Evolutionary conservation across 106 monocot genomes (phyloP), one percentile per base, ranked within the genome.

Genomic region (Allium sativum): DNA sequence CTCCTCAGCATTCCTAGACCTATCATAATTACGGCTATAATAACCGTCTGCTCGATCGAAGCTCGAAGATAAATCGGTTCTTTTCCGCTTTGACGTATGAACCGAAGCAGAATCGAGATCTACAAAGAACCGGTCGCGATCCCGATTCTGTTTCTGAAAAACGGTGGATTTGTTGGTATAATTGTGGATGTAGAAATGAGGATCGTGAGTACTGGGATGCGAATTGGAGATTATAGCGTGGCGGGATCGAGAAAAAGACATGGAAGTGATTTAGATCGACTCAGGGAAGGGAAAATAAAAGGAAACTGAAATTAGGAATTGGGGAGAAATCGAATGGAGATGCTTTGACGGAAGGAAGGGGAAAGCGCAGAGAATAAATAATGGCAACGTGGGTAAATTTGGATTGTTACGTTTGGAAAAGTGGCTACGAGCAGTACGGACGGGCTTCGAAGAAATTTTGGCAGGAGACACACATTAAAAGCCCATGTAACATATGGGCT

Each of bases 31-130:
- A 50, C 12, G 40, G 22, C 20, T 20, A 31, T 14, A 12, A 6
- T 16, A 12, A 2, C 60, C 16, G 0, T 60, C 60, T 44, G 16
- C 58, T 42, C 42, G 41, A 3, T 58, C 58, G 12, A 41, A 21
- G 45, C 62, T 48, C 21, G 45, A 46, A 9, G 13, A 9, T 3
- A 4, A 10, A 19, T 52, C 64, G 15, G 51, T 15, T 40, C 64
- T 9, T 18, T 52, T 40, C 40, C 77, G 68, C 73, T 77, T 76
- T 56, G 61, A 18, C 21, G 76, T 63, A 7, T 73, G 81, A 15
- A 56, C 47, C 59, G 48, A 12, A 8, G 16, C 13, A 9, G 46
- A 12, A 21, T 19, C 45, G 44, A 44, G 17, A 41, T 58, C 48
- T 12, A 18, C 11, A 19, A 70, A 68, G 31, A 48, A 13, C 56